Base-by-base conservation (phyloP, 1,284 basidiomycete species). In the Pseudozyma sp. region DNA sequence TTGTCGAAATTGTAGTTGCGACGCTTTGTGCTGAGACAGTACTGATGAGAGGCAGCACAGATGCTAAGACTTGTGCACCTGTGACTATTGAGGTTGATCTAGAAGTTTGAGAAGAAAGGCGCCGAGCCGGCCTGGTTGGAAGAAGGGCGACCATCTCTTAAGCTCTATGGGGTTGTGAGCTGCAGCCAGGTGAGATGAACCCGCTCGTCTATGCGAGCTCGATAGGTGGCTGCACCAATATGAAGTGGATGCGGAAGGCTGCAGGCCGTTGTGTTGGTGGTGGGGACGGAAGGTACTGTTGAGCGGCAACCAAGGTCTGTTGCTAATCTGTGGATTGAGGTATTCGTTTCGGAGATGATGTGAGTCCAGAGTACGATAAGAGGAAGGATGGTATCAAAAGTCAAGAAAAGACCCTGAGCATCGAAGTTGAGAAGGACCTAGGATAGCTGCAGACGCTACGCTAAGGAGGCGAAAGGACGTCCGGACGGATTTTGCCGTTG, bases 121-220 rank as follows among this genome's bases (percentile, higher is more conserved):
- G 47, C 31, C 39, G 36, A 1, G 64, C 44, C 12, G 48, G 21
- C 8, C n/a, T 43, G 11, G 42, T 45, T 16, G 25, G 31, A 42
- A 18, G 40, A 16, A 43, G 14, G 9, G 31, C 6, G 18, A 19
- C 12, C 68, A 70, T 70, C 5, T 40, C 12, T 43, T 39, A 34
- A 31, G 47, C 50, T 51, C 31, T 16, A 21, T 6, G 11, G 4
- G 6, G 5, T 36, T n/a, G 16, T 42, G 36, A 53, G 49, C 34
- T 44, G 34, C 49, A 52, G 53, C 10, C 34, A 40, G 13, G 12
- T 44, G 44, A 52, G 53, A 60, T 65, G 68, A 54, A 51, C 34
- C 38, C 61, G 68, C 68, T 65, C 68, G 62, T 54, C 68, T 18
- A 57, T 16, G 55, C 68, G 68, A 70, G 68, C 68, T 51, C 13